Conservation (phyloP, 2,329 filamentous ascomycete genomes). For the Fusarium pilosicola region DNA sequence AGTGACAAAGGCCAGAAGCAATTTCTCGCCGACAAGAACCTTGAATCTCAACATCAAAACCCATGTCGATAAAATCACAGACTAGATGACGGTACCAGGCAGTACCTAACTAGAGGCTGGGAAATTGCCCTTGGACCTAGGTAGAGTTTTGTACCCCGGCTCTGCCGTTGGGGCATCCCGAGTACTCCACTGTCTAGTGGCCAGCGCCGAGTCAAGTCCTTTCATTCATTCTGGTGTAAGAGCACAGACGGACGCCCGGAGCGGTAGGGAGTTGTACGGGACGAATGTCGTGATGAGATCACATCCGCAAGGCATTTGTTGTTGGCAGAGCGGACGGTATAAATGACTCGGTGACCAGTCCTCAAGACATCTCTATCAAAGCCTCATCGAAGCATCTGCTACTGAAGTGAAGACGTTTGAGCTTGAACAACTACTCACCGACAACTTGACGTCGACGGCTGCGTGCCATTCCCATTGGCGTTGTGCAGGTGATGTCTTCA, state of each 20-base stretch:
- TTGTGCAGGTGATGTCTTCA: conserved; percentile 27
- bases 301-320: conserved; percentile 3
- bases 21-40: conserved; percentile 29
- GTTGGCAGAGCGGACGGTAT: background rate
- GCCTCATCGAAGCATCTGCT: background rate
- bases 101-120: conserved; percentile 39
- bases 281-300: background rate
- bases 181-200: conserved; percentile 39
- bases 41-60: conserved; percentile 30
- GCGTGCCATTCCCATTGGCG: background rate
- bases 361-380: background rate
- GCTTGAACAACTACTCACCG: conserved; percentile 12
- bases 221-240: conserved; percentile 23
- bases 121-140: conserved; percentile 37
- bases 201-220: conserved; percentile 40
- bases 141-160: conserved; percentile 39
- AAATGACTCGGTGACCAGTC: conserved; percentile 3
- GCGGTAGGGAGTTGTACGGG: background rate
- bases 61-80: conserved; percentile 34
- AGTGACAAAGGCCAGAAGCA: conserved; percentile 22
- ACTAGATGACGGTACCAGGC: conserved; percentile 21
- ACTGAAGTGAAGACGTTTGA: background rate
- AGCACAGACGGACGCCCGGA: conserved; percentile 30
- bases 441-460: conserved; percentile 28
- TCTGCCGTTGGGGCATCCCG: conserved; percentile 25